A percentile compares a stretch with the other conserved stretches of the same genome.
Evolutionary conservation across 352 stramenopile genomes (phyloP).

Genomic region (Plasmopara viticola): DNA sequence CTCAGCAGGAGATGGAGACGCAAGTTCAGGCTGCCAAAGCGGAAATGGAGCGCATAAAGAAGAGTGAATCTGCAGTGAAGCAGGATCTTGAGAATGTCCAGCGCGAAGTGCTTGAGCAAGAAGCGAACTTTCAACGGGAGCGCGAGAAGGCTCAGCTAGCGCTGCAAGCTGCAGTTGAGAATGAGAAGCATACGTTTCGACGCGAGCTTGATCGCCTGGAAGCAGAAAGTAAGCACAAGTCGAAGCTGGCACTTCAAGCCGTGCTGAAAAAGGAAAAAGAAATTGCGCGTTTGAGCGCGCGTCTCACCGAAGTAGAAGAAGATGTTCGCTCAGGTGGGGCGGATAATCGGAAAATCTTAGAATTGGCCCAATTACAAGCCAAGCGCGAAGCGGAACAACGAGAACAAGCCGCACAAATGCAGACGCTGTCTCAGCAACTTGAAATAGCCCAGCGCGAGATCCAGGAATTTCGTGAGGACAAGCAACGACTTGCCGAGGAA

Average conservation of each 20-base stretch:
- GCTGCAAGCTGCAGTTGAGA: constrained; percentile 38
- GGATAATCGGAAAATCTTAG: constrained; percentile 84
- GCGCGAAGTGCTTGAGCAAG: constrained; percentile 32
- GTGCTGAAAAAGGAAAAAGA: constrained; percentile 78
- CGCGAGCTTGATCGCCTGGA: constrained; percentile 63
- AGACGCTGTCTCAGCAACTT: constrained; percentile 42
- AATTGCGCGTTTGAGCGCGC: constrained; percentile 45
- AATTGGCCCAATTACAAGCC: constrained; percentile 80
- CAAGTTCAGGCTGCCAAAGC: constrained; percentile 51
- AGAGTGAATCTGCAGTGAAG: constrained; percentile 15
- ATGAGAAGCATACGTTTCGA: constrained; percentile 34
- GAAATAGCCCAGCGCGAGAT: constrained; percentile 41
- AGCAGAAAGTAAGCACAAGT: constrained; percentile 78
- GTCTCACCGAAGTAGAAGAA: constrained; percentile 69
- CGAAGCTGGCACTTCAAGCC: constrained; percentile 72
- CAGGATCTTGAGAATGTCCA: constrained; percentile 51
- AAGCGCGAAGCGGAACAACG: constrained; percentile 67
- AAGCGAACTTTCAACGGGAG: constrained; percentile 25
- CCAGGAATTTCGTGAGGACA: constrained; percentile 51
- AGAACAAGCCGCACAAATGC: constrained; percentile 45
- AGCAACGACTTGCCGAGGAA: constrained; percentile 55
- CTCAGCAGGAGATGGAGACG: constrained; percentile 37
- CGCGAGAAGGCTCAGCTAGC: constrained; percentile 26
- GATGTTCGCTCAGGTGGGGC: constrained; percentile 78
- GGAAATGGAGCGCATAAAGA: constrained; percentile 46